phyloP scores from a whole-genome alignment of 1,139 yeast genomes.

The Candida dubliniensis region DNA sequence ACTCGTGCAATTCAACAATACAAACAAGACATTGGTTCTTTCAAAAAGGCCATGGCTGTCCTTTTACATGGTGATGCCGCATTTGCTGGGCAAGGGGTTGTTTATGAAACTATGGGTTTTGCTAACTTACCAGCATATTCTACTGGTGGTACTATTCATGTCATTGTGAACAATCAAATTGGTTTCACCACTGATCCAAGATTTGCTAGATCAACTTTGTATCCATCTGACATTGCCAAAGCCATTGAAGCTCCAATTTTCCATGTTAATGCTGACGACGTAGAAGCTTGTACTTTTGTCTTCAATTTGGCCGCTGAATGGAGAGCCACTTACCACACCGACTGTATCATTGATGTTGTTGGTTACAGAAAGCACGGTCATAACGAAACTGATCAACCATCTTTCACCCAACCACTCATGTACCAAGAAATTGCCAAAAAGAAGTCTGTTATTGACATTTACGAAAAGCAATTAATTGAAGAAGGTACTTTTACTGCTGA shows the following conservation, averaged over 20 bases:
- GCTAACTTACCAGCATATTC: conserved; percentile 90
- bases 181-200: conserved; percentile 99
- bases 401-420: conserved; percentile 98
- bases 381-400: conserved; percentile 98
- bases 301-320: conserved; percentile 98
- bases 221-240: conserved; percentile 97
- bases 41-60: conserved; percentile 85
- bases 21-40: conserved; percentile 81
- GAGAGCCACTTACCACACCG: conserved; percentile 96
- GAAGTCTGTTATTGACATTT: conserved; percentile 83
- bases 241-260: conserved; percentile 95
- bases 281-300: conserved; percentile 87
- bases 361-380: conserved; percentile 99
- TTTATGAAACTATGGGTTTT: conserved; percentile 97
- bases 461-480: conserved; percentile 71
- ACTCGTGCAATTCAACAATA: conserved; percentile 94
- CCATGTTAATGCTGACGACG: conserved; percentile 99
- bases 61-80: conserved; percentile 99
- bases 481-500: conserved; percentile 89
- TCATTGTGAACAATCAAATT: conserved; percentile 95
- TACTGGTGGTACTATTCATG: conserved; percentile 97
- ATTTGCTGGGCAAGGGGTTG: conserved; percentile 98
- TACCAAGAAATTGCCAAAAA: conserved; percentile 87
- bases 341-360: conserved; percentile 93
- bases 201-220: conserved; percentile 95